These are phyloP conservation scores for Pisolithus albus DNA, from an alignment of 768 basidiomycete genomes.

Conservation along the genomic window DNA sequence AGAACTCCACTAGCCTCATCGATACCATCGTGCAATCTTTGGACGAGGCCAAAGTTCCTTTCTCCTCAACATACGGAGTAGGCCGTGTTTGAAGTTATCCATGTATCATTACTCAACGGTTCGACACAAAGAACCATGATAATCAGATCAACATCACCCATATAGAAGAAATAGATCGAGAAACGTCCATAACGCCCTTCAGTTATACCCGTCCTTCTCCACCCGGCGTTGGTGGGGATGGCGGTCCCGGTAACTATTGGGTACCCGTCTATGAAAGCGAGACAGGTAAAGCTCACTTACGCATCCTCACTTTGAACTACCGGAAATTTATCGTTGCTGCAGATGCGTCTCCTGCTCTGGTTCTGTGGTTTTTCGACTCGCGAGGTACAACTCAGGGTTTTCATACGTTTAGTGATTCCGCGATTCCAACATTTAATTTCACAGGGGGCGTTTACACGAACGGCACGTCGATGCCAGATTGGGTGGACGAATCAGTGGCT, in stretches of 20 bases:
- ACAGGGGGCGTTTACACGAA: slow-evolving; percentile 46
- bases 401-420: background rate
- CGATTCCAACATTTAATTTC: slow-evolving; percentile 4
- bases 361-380: slow-evolving; percentile 77
- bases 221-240: slow-evolving; percentile 52
- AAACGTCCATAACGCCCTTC: slow-evolving; percentile 44
- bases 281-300: slow-evolving; percentile 21
- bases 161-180: slow-evolving; percentile 56
- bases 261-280: slow-evolving; percentile 50
- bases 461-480: slow-evolving; percentile 47
- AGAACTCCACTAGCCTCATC: slow-evolving; percentile 61
- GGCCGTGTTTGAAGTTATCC: slow-evolving; percentile 13
- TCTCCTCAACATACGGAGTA: slow-evolving; percentile 65
- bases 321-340: background rate
- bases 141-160: slow-evolving; percentile 70
- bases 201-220: slow-evolving; percentile 62
- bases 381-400: slow-evolving; percentile 35
- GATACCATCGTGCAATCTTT: slow-evolving; percentile 59
- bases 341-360: slow-evolving; percentile 43
- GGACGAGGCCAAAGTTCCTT: slow-evolving; percentile 50
- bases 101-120: background rate
- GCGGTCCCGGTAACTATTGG: slow-evolving; percentile 71
- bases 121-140: slow-evolving; percentile 58
- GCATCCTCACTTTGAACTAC: no score
- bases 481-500: slow-evolving; percentile 60